phyloP scores from a whole-genome alignment of 2,329 filamentous ascomycete genomes.

The Cytospora piceae region DNA sequence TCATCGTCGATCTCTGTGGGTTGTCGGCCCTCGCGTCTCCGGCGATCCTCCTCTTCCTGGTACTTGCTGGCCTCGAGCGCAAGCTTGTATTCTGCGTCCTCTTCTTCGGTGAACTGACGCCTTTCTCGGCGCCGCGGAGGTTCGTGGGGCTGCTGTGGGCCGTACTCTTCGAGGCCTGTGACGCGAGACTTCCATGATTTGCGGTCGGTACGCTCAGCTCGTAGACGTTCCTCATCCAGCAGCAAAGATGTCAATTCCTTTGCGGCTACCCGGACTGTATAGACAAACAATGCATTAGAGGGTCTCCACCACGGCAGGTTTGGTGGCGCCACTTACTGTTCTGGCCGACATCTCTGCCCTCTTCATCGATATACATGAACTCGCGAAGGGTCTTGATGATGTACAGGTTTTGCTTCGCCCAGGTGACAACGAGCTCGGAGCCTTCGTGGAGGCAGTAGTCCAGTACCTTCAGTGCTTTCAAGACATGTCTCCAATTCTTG shows the following conservation, averaged over 20 bases:
- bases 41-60: conserved; percentile 88
- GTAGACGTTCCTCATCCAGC: conserved; percentile 89
- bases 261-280: conserved; percentile 84
- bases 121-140: conserved; percentile 53
- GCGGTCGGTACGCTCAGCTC: conserved; percentile 86
- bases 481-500: conserved; percentile 98
- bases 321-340: conserved; percentile 67
- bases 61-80: conserved; percentile 94
- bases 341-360: conserved; percentile 91
- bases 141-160: conserved; percentile 47
- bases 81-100: conserved; percentile 87
- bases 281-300: conserved; percentile 33
- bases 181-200: conserved; percentile 98
- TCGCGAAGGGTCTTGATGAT: conserved; percentile 98
- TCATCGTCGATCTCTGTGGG: conserved; percentile 68
- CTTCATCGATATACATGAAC: conserved; percentile 95
- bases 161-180: conserved; percentile 85
- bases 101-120: conserved; percentile 68
- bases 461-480: conserved; percentile 96
- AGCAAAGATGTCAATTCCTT: conserved; percentile 94
- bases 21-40: conserved; percentile 68
- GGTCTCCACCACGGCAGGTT: too few relatives aligned
- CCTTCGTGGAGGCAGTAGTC: conserved; percentile 98
- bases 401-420: conserved; percentile 97
- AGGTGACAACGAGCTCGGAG: conserved; percentile 93